Evolutionary conservation across 805 yeast species (phyloP).

Genomic region (Candida dajiaensis): DNA sequence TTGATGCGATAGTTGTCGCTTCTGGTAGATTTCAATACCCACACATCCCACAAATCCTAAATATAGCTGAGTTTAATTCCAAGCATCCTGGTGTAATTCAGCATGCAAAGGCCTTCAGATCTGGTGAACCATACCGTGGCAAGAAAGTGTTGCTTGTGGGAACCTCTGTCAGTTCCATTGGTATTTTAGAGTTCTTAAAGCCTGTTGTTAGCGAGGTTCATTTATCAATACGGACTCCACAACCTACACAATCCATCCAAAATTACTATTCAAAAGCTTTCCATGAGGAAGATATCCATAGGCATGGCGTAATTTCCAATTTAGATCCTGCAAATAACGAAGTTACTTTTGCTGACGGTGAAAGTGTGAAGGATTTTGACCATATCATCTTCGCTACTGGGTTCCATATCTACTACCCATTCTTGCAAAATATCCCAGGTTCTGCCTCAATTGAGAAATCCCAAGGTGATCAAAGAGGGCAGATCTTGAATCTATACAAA

Average conservation of each 20-base stretch:
- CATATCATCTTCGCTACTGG: slow-evolving; percentile 35
- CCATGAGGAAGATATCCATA: slow-evolving; percentile 6
- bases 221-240: slow-evolving; percentile 8
- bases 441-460: slow-evolving; percentile 13
- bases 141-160: slow-evolving; percentile 37
- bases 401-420: slow-evolving; percentile 34
- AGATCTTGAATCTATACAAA: slow-evolving; percentile 26
- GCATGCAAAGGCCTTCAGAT: slow-evolving; percentile 30
- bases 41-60: slow-evolving; percentile 39
- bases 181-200: slow-evolving; percentile 32
- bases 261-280: slow-evolving; percentile 10
- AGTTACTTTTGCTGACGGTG: slow-evolving; percentile 13
- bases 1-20: slow-evolving; percentile 51
- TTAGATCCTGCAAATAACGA: slow-evolving; percentile 7
- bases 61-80: slow-evolving; percentile 36
- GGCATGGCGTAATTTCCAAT: slow-evolving; percentile 6
- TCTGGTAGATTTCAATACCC: slow-evolving; percentile 54
- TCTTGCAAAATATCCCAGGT: slow-evolving; percentile 10
- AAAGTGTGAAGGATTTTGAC: slow-evolving; percentile 28
- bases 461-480: slow-evolving; percentile 15
- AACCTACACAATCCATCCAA: not conserved
- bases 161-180: slow-evolving; percentile 34
- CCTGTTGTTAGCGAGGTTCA: slow-evolving; percentile 10
- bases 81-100: slow-evolving; percentile 32
- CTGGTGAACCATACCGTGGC: slow-evolving; percentile 30